Percentiles rank a stretch among this genome's conserved stretches.
phyloP scores from a whole-genome alignment of 2,329 filamentous ascomycete species.

The Colletotrichum trifolii region DNA sequence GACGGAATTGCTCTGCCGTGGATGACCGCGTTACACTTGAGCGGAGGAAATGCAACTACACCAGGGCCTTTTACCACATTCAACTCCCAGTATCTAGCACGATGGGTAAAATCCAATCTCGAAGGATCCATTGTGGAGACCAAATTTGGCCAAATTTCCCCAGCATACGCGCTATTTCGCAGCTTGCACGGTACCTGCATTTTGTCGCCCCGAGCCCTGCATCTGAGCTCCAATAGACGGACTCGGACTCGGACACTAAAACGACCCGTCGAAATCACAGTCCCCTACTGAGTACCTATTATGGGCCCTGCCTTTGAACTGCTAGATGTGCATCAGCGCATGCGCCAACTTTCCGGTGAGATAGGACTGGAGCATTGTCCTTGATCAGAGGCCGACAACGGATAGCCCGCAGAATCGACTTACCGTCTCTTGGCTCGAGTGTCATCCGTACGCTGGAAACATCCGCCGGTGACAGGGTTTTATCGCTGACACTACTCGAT shows the following conservation, averaged over 20 bases:
- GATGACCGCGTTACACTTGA: neutral
- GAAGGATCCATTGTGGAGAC: slow-evolving; percentile 23
- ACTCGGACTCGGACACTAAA: slow-evolving; percentile 28
- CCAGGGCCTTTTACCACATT: slow-evolving; percentile 8
- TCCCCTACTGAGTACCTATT: neutral
- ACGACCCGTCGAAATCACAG: slow-evolving; percentile 9
- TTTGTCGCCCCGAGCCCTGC: slow-evolving; percentile 15
- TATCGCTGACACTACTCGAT: neutral
- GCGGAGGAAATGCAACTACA: slow-evolving; percentile 11
- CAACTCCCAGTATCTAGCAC: slow-evolving; percentile 2
- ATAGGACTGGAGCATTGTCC: too few relatives aligned
- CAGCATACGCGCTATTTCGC: slow-evolving; percentile 26
- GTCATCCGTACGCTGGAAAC: neutral
- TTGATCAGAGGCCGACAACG: slow-evolving; percentile 5
- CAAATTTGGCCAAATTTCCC: slow-evolving; percentile 29
- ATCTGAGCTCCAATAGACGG: slow-evolving; percentile 21
- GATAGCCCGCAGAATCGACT: neutral
- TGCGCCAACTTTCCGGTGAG: neutral
- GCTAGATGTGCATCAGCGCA: neutral
- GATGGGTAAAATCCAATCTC: slow-evolving; percentile 20
- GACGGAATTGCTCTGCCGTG: neutral
- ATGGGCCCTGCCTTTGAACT: slow-evolving; percentile 2
- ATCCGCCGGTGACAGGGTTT: too few relatives aligned
- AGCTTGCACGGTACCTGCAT: slow-evolving; percentile 34
- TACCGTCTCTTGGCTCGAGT: slow-evolving; percentile 5